phyloP scores from a whole-genome alignment of 2,329 filamentous ascomycete species.

The Claviceps spartinae region DNA sequence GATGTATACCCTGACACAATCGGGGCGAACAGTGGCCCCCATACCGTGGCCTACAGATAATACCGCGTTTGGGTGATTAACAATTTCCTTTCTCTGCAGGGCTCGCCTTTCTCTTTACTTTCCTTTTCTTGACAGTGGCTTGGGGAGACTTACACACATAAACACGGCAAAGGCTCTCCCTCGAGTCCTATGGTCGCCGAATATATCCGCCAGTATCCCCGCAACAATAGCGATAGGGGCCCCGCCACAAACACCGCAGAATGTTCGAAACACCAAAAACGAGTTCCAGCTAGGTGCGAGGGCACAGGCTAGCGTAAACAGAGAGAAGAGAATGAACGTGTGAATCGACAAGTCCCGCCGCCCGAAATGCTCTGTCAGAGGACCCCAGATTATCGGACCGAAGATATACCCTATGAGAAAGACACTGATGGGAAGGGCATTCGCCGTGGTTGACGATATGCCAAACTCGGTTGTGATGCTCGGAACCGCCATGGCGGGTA shows the following conservation, averaged over 20 bases:
- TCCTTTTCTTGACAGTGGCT: no score
- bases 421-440: constrained; percentile 45
- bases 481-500: constrained; percentile 49
- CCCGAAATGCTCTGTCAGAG: constrained; percentile 50
- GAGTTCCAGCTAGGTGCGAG: constrained; percentile 34
- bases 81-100: no score
- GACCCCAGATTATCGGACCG: constrained; percentile 48
- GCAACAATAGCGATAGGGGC: constrained; percentile 45
- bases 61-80: not conserved
- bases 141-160: constrained; percentile 35
- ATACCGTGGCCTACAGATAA: constrained; percentile 38
- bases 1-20: constrained; percentile 51
- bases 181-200: constrained; percentile 32
- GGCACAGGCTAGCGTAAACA: constrained; percentile 39
- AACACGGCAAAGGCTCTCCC: constrained; percentile 50
- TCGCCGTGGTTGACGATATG: constrained; percentile 32
- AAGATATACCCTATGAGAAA: constrained; percentile 52
- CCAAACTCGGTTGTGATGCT: constrained; percentile 44
- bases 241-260: constrained; percentile 36
- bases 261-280: constrained; percentile 41
- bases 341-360: constrained; percentile 29
- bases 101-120: not conserved
- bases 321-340: constrained; percentile 30
- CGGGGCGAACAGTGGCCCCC: constrained; percentile 51
- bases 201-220: constrained; percentile 52